Evolutionary conservation across 2,329 filamentous ascomycete genomes (phyloP).

Genomic region (Scorias spongiosa): DNA sequence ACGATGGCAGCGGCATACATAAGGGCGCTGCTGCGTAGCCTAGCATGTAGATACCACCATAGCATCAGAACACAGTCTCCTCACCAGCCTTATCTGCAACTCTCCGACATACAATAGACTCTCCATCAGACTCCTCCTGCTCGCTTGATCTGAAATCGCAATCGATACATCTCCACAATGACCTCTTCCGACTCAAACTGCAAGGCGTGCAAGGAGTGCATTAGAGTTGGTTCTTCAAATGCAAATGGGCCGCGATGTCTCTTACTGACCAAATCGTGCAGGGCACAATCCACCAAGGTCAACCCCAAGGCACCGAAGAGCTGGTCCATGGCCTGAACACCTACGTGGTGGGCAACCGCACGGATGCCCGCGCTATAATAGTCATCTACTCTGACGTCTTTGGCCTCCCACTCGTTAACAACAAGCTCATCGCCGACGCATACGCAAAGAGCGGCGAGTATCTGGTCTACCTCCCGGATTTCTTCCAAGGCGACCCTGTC

Average conservation of each 20-base stretch:
- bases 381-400: conserved; percentile 20
- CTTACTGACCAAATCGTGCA: conserved; percentile 3
- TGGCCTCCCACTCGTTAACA: conserved; percentile 17
- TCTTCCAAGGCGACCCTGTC: conserved; percentile 20
- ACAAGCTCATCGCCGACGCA: conserved; percentile 19
- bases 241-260: neutral
- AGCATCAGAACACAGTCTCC: neutral
- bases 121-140: no score
- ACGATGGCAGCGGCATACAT: neutral
- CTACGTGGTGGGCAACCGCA: conserved; percentile 24
- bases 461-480: conserved; percentile 20
- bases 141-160: neutral
- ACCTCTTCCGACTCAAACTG: neutral
- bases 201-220: neutral
- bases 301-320: conserved; percentile 23
- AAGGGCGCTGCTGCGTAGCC: neutral
- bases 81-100: neutral
- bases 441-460: conserved; percentile 18
- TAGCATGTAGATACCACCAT: neutral
- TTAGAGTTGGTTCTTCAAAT: neutral
- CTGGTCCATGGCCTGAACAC: conserved; percentile 23
- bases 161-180: neutral
- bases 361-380: conserved; percentile 15
- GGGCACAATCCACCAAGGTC: conserved; percentile 26
- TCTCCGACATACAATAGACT: neutral